Evolutionary conservation across 768 basidiomycete species (phyloP).

Genomic region (Termitomyces sp.): DNA sequence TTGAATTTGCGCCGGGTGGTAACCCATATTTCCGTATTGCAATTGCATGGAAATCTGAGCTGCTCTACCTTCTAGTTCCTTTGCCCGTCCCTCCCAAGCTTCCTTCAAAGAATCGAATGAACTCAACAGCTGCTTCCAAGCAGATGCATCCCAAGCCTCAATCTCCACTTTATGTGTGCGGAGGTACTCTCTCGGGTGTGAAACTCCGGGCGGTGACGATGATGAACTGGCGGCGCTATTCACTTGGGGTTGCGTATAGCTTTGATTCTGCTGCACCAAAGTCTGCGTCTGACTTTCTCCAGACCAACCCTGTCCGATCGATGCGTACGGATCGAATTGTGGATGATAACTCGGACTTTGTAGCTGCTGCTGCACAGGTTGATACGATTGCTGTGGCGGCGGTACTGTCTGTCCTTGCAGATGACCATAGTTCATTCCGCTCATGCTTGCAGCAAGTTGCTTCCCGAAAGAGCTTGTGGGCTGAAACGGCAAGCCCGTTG

Average conservation of each 20-base stretch:
- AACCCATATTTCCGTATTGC: constrained; percentile 37
- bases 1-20: constrained; percentile 41
- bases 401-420: constrained; percentile 22
- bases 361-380: constrained; percentile 42
- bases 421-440: constrained; percentile 35
- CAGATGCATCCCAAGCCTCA: constrained; percentile 62
- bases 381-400: constrained; percentile 25
- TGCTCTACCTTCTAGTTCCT: constrained; percentile 43
- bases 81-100: constrained; percentile 59
- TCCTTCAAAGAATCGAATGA: constrained; percentile 60
- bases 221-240: constrained; percentile 11
- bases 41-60: constrained; percentile 40
- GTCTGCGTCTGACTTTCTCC: constrained; percentile 16
- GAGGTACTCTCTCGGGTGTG: constrained; percentile 67
- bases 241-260: constrained; percentile 13
- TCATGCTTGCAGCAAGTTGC: constrained; percentile 35
- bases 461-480: constrained; percentile 54
- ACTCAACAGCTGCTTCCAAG: constrained; percentile 67
- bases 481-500: constrained; percentile 30
- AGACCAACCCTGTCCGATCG: constrained; percentile 38
- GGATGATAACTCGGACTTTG: constrained; percentile 40
- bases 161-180: constrained; percentile 60
- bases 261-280: constrained; percentile 14
- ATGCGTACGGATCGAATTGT: constrained; percentile 49
- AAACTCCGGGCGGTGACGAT: constrained; percentile 29